Percentiles rank a stretch among this genome's conserved stretches.
phyloP scores from a whole-genome alignment of 2,329 filamentous ascomycete species.

The Atkinsonella texensis region DNA sequence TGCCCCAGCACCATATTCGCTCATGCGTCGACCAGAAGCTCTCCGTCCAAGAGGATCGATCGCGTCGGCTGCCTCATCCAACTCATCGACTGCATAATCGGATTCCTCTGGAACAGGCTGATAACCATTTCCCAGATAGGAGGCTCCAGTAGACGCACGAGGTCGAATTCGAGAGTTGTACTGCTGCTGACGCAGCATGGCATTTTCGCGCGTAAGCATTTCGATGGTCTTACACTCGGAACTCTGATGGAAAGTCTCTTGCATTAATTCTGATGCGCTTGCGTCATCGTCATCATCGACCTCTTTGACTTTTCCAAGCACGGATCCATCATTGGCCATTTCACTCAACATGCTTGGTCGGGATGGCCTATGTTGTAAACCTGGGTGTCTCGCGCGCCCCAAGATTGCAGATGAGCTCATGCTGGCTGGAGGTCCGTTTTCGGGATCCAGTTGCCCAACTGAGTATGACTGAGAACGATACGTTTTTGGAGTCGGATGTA shows the following conservation, averaged over 20 bases:
- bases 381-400: slow-evolving; percentile 48
- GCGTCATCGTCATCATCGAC: slow-evolving; percentile 56
- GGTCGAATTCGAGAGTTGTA: slow-evolving; percentile 39
- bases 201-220: slow-evolving; percentile 49
- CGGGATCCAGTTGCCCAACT: slow-evolving; percentile 75
- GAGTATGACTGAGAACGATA: slow-evolving; percentile 96
- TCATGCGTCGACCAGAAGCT: slow-evolving; percentile 40
- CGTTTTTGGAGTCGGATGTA: slow-evolving; percentile 83
- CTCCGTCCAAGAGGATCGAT: slow-evolving; percentile 35
- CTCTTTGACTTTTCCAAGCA: slow-evolving; percentile 58
- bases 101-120: slow-evolving; percentile 51
- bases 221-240: slow-evolving; percentile 52
- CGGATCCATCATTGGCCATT: slow-evolving; percentile 50
- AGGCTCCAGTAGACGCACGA: slow-evolving; percentile 42
- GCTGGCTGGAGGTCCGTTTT: slow-evolving; percentile 31
- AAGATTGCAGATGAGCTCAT: slow-evolving; percentile 37
- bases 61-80: slow-evolving; percentile 48
- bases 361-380: slow-evolving; percentile 70
- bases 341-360: slow-evolving; percentile 66
- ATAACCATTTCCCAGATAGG: slow-evolving; percentile 46
- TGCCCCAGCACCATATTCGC: slow-evolving; percentile 37
- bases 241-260: slow-evolving; percentile 39
- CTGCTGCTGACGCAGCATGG: slow-evolving; percentile 43
- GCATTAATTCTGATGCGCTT: slow-evolving; percentile 36
- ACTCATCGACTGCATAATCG: slow-evolving; percentile 61